A percentile compares a stretch with the other conserved stretches of the same genome.
Conservation (phyloP, 1,139 yeast genomes). For the Suhomyces bolitotheri region DNA sequence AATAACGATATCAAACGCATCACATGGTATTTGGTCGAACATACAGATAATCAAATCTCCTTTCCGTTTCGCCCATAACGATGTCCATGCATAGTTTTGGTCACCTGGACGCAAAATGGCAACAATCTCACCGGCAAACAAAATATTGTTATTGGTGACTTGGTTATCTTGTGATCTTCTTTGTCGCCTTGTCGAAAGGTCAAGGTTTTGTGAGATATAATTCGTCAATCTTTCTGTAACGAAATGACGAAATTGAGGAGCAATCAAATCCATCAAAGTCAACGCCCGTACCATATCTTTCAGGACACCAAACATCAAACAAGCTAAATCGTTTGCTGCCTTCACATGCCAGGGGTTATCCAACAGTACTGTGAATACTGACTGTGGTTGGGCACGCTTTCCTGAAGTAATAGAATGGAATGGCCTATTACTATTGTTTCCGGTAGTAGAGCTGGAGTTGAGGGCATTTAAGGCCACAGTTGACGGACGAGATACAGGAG, state of each 20-base stretch:
- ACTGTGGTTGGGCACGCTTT: conserved; percentile 70
- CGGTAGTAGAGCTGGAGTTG: conserved; percentile 14
- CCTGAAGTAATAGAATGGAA: conserved; percentile 65
- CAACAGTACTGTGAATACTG: conserved; percentile 77
- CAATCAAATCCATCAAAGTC: conserved; percentile 73
- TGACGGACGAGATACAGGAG: conserved; percentile 21
- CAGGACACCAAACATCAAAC: conserved; percentile 81
- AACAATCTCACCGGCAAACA: conserved; percentile 57
- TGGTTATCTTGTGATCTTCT: conserved; percentile 7
- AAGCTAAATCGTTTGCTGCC: conserved; percentile 88
- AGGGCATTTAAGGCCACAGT: conserved; percentile 32
- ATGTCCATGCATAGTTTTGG: conserved; percentile 67
- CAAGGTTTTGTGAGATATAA: conserved; percentile 22
- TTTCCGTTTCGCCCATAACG: conserved; percentile 83
- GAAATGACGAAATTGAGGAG: conserved; percentile 69
- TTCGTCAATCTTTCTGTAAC: conserved; percentile 56
- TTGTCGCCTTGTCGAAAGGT: conserved; percentile 15
- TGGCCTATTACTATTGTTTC: conserved; percentile 36
- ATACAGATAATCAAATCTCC: conserved; percentile 75
- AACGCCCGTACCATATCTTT: conserved; percentile 61
- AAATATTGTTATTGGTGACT: conserved; percentile 37
- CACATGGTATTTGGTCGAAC: conserved; percentile 86
- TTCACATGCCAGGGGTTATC: conserved; percentile 78
- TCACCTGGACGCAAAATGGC: conserved; percentile 55
- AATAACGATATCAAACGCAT: conserved; percentile 64